Evolutionary conservation across 2,329 filamentous ascomycete species (phyloP).

Genomic region (Pseudogymnoascus sp.): DNA sequence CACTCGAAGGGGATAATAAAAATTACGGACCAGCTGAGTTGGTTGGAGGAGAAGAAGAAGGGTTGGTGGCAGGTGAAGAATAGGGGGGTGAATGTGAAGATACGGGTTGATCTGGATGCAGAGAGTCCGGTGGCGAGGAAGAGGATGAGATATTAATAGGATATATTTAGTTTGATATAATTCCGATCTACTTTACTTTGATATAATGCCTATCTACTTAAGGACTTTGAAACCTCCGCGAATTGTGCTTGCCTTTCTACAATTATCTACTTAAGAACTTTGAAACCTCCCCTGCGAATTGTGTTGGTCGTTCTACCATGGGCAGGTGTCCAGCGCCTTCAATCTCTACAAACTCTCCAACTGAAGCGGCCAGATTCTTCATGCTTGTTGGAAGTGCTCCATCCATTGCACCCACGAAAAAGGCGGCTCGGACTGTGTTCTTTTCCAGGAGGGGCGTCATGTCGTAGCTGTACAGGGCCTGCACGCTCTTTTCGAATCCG

Average conservation of each 20-base stretch:
- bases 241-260: constrained; percentile 35
- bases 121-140: background rate
- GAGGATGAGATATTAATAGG: constrained; percentile 3
- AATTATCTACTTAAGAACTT: constrained; percentile 38
- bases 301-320: constrained; percentile 67
- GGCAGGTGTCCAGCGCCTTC: constrained; percentile 70
- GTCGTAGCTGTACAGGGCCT: constrained; percentile 65
- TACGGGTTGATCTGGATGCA: background rate
- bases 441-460: constrained; percentile 46
- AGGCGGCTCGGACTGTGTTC: constrained; percentile 50
- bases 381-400: constrained; percentile 71
- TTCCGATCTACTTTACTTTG: background rate
- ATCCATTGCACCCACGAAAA: constrained; percentile 66
- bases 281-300: constrained; percentile 56
- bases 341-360: constrained; percentile 56
- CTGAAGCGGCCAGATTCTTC: constrained; percentile 56
- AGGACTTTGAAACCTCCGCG: constrained; percentile 31
- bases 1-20: constrained; percentile 45
- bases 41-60: constrained; percentile 41
- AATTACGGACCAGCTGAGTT: constrained; percentile 51
- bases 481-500: constrained; percentile 59
- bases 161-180: background rate
- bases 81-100: background rate
- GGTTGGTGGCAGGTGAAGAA: background rate
- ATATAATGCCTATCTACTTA: too few species aligned